phyloP scores from a whole-genome alignment of 805 yeast genomes.

The Zygosaccharomyces bailii region DNA sequence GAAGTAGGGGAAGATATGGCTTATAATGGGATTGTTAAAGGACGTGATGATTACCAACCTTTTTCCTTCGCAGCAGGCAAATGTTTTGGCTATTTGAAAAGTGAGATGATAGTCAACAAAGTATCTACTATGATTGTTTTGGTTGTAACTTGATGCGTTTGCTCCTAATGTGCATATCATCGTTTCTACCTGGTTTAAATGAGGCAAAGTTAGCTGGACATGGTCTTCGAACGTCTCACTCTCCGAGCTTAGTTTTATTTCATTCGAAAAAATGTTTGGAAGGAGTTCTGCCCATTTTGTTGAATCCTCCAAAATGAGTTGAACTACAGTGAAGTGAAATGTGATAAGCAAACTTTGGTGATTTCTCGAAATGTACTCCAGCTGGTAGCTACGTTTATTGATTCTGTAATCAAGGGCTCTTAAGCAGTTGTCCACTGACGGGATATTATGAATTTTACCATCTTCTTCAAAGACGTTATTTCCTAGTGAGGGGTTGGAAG shows the following conservation, averaged over 20 bases:
- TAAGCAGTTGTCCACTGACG: slow-evolving; percentile 6
- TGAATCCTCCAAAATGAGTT: slow-evolving; percentile 15
- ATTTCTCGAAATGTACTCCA: slow-evolving; percentile 7
- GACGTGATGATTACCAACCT: slow-evolving; percentile 24
- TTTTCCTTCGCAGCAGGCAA: slow-evolving; percentile 17
- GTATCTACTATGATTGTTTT: slow-evolving; percentile 12
- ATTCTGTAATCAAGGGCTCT: slow-evolving; percentile 6
- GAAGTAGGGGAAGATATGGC: slow-evolving; percentile 22
- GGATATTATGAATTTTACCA: slow-evolving; percentile 4
- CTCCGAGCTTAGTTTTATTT: slow-evolving; percentile 4
- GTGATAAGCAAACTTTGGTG: slow-evolving; percentile 6
- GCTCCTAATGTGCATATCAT: slow-evolving; percentile 25
- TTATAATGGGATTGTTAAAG: slow-evolving; percentile 22
- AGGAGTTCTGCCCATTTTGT: slow-evolving; percentile 17
- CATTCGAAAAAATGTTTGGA: slow-evolving; percentile 14
- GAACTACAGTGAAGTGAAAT: slow-evolving; percentile 12
- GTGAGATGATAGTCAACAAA: slow-evolving; percentile 25
- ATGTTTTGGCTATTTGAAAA: slow-evolving; percentile 15
- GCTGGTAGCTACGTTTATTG: slow-evolving; percentile 7
- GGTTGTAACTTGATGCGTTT: slow-evolving; percentile 12
- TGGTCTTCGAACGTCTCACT: background rate
- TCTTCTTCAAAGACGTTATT: slow-evolving; percentile 1
- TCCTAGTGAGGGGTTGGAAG: slow-evolving; percentile 4
- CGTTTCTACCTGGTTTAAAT: slow-evolving; percentile 14
- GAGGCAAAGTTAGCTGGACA: slow-evolving; percentile 7